These are phyloP conservation scores for Penicillium sp. DNA, from an alignment of 2,329 filamentous ascomycete species.

Conservation along the genomic window DNA sequence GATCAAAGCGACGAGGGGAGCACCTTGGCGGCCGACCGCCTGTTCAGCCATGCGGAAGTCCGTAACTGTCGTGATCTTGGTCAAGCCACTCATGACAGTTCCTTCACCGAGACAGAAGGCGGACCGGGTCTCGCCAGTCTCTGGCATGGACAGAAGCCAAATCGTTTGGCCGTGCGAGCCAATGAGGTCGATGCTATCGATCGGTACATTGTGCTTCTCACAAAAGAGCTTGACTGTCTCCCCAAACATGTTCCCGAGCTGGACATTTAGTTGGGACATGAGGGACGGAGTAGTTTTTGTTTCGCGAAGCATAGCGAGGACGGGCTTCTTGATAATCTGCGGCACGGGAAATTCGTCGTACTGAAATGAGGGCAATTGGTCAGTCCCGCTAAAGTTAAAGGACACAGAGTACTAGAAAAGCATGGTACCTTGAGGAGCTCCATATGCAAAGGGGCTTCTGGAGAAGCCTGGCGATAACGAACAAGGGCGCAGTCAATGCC, in stretches of 20 bases:
- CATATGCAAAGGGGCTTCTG: constrained; percentile 53
- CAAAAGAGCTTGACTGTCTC: constrained; percentile 51
- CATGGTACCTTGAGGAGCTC: constrained; percentile 42
- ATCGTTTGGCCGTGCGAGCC: constrained; percentile 59
- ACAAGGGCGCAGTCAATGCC: constrained; percentile 58
- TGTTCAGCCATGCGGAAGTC: constrained; percentile 57
- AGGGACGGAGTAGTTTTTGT: constrained; percentile 52
- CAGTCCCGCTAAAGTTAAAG: background rate
- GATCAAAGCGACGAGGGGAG: constrained; percentile 57
- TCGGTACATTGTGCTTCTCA: constrained; percentile 41
- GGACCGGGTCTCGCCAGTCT: constrained; percentile 44
- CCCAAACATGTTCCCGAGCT: constrained; percentile 56
- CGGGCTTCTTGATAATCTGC: constrained; percentile 51
- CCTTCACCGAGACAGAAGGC: constrained; percentile 58
- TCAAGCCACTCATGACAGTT: constrained; percentile 51
- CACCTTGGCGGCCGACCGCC: constrained; percentile 52
- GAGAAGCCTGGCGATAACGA: constrained; percentile 53
- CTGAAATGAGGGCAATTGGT: constrained; percentile 23
- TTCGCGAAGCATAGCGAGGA: constrained; percentile 56
- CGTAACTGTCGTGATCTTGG: constrained; percentile 53
- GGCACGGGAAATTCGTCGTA: constrained; percentile 55
- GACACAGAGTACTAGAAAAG: background rate
- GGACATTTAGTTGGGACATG: constrained; percentile 57
- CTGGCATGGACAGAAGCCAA: constrained; percentile 54
- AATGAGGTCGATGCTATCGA: constrained; percentile 51